Evolutionary conservation across 2,329 filamentous ascomycete species (phyloP).

Genomic region (Nakataea oryzae): DNA sequence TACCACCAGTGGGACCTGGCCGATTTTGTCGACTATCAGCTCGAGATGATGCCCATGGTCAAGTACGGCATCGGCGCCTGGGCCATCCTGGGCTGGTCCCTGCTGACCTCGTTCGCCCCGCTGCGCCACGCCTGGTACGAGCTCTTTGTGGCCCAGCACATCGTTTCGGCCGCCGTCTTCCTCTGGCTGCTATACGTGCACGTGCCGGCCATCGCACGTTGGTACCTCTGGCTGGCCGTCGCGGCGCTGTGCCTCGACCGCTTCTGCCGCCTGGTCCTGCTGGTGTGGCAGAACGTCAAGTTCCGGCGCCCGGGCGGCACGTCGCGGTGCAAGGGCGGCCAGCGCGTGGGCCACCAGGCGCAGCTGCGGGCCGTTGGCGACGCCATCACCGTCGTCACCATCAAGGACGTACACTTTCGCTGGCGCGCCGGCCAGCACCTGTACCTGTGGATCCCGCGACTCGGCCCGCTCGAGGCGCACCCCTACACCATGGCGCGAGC

Average conservation of each 20-base stretch:
- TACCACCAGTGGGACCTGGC: slow-evolving; percentile 51
- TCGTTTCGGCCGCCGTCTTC: slow-evolving; percentile 49
- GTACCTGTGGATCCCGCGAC: slow-evolving; percentile 47
- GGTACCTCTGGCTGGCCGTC: slow-evolving; percentile 57
- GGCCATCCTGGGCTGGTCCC: slow-evolving; percentile 55
- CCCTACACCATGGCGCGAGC: slow-evolving; percentile 53
- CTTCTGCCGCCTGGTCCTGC: slow-evolving; percentile 33
- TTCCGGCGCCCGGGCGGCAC: slow-evolving; percentile 22
- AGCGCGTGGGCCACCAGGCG: slow-evolving; percentile 41
- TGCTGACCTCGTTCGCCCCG: slow-evolving; percentile 51
- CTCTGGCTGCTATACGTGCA: slow-evolving; percentile 55
- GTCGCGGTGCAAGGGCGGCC: slow-evolving; percentile 34
- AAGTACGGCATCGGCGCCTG: slow-evolving; percentile 59
- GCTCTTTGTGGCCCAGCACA: slow-evolving; percentile 58
- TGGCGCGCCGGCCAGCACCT: slow-evolving; percentile 52
- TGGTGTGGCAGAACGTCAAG: slow-evolving; percentile 43
- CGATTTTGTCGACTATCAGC: slow-evolving; percentile 46
- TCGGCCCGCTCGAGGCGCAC: slow-evolving; percentile 45
- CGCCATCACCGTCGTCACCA: slow-evolving; percentile 44
- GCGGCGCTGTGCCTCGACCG: slow-evolving; percentile 54
- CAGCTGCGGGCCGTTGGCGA: slow-evolving; percentile 36
- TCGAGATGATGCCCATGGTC: slow-evolving; percentile 52
- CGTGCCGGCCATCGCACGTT: slow-evolving; percentile 45
- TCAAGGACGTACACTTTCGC: slow-evolving; percentile 47
- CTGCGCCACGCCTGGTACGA: slow-evolving; percentile 59